Conservation (phyloP, 257 asterid genomes). For the Solanum paucissectum region DNA sequence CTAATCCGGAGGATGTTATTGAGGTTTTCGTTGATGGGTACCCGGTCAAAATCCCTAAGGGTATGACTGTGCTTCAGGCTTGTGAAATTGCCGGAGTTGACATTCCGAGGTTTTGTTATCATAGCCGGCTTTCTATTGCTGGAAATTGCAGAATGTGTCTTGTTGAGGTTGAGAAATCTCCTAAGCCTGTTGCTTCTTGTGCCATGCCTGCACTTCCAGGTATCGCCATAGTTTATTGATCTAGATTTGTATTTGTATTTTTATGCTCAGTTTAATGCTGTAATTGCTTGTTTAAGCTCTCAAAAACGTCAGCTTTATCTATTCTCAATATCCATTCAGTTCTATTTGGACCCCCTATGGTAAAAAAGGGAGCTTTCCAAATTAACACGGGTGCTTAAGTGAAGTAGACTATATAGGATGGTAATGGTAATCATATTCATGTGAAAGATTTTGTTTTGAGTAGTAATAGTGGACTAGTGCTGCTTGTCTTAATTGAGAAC, state of each 20-base stretch:
- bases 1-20: slow-evolving; percentile 78
- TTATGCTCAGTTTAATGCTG: not conserved
- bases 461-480: not conserved
- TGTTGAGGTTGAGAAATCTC: slow-evolving; percentile 94
- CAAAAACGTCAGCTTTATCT: not conserved
- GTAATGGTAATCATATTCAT: not conserved
- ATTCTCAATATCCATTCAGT: not conserved
- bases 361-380: not conserved
- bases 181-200: slow-evolving; percentile 94
- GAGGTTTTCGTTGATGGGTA: slow-evolving; percentile 90
- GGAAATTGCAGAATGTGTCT: slow-evolving; percentile 98
- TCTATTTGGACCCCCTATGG: not conserved
- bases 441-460: not conserved
- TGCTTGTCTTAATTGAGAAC: not conserved
- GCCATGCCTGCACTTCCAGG: slow-evolving; percentile 96
- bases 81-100: slow-evolving; percentile 89
- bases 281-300: not conserved
- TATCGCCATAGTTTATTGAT: not conserved
- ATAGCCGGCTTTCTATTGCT: slow-evolving; percentile 75
- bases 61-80: slow-evolving; percentile 93
- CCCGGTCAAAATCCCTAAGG: slow-evolving; percentile 86
- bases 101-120: slow-evolving; percentile 84
- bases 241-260: not conserved
- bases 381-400: not conserved
- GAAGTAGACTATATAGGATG: not conserved